Evolutionary conservation across 352 stramenopile species (phyloP), one percentile per base, ranked within the genome.

Genomic region (Phytophthora rubi): DNA sequence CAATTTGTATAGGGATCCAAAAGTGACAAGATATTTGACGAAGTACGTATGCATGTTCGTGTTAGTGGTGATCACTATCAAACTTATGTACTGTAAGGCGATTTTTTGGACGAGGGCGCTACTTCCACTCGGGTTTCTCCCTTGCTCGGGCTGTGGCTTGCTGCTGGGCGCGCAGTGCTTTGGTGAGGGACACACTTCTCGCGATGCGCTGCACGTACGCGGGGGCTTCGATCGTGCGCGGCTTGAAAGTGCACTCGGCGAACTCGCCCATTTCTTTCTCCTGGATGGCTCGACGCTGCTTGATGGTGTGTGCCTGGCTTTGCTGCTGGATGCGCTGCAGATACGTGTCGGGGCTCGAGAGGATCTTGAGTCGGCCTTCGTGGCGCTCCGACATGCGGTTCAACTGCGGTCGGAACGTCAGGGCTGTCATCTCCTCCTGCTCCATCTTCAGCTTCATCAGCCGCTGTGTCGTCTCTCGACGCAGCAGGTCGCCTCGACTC

Each of bases 361-460:
- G 66, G 62, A 96, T 92, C 62, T 93, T 93, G 55, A 96, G 82
- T 37, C 83, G 78, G 26, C 89, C 83, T 73, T 96, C 85, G 39
- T 86, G 70, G 18, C 76, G 80, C 45, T 91, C 77, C 1, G 85
- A 93, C 26, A 81, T 70, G 44, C 83, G 83, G 52, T 89, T 95
- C 52, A 96, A 68, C 59, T 88, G 82, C 26, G 89, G 89, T 4
- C 82, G 81, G 60, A 96, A 96, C 7, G 89, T 96, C 23, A 96
- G 63, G 3, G 82, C 73, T 13, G 81, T 77, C 87, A 96, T 93
- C 53, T 96, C 89, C 33, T 94, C 80, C 68, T 96, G 89, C 75
- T 95, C 89, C 86, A 93, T 92, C 60, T 93, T 91, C 26, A 96
- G 71, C 66, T 95, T 94, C 86, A 95, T 93, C 4, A 96, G 60